Evolutionary conservation across 139 green algal genomes (phyloP).

Genomic region (Chlamydomonas sp.): DNA sequence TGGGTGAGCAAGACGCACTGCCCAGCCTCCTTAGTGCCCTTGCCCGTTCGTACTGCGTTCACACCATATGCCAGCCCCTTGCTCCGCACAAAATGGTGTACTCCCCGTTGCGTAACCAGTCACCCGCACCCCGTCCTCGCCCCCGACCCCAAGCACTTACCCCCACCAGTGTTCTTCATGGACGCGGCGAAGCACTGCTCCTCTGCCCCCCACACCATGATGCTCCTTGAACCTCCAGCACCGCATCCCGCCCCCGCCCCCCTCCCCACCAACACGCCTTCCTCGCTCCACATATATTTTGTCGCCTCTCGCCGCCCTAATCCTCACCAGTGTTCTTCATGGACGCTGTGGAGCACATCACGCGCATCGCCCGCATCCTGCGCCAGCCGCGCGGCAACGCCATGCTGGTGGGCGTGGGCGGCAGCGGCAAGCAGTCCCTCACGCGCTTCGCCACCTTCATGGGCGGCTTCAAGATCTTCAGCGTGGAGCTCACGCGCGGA

Average conservation of each 20-base stretch:
- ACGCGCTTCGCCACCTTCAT: constrained; percentile 85
- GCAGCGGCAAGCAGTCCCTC: constrained; percentile 81
- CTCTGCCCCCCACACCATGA: constrained; percentile 71
- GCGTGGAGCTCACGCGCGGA: constrained; percentile 70
- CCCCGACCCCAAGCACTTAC: too few relatives aligned
- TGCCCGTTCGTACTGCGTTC: background rate
- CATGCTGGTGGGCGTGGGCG: constrained; percentile 90
- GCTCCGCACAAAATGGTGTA: background rate
- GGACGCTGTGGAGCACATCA: constrained; percentile 85
- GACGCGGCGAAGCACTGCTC: constrained; percentile 82
- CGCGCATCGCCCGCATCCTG: constrained; percentile 78
- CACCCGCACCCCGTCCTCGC: background rate
- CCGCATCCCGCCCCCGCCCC: too few relatives aligned
- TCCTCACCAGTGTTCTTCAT: constrained; percentile 78
- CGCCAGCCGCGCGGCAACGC: constrained; percentile 86
- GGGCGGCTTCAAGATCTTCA: constrained; percentile 72
- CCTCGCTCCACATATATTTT: too few relatives aligned
- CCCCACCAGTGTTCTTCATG: constrained; percentile 80
- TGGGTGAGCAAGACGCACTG: constrained; percentile 51
- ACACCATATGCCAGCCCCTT: background rate
- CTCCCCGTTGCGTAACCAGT: background rate
- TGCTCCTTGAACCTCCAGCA: too few relatives aligned
- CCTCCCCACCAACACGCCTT: too few relatives aligned
- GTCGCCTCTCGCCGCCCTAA: too few relatives aligned
- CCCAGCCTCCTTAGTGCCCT: too few relatives aligned